Base-by-base conservation (phyloP, 257 asterid genomes). In the Agastache rugosa region DNA sequence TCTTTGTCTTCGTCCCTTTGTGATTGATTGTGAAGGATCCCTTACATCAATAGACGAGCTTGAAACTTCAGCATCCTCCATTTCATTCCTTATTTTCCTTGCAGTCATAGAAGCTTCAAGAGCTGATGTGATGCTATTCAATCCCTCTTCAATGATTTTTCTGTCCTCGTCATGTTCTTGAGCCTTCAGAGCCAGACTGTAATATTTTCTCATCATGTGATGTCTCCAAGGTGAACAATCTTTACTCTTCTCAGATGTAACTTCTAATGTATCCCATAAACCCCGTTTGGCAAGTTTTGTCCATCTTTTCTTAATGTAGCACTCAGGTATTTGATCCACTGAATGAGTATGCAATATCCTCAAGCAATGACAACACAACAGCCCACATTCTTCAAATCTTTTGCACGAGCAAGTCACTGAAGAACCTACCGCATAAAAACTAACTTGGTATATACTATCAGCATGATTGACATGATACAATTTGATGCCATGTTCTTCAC, bases 271-370 rank as follows among this genome's bases (percentile, higher is more conserved):
- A 58, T 58, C 64, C 64, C 64, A 58, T 15, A 58, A 23, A 14
- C 15, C 41, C 29, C 25, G 63, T 19, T 54, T 54, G 31, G 31
- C 61, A 19, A 54, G 11, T 22, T 19, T 54, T 10, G 29, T 22
- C 29, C 61, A 54, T 54, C 61, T 54, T 10, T 25, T 54, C 61
- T 54, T 54, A 22, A 54, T 54, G 15, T 54, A 54, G 61, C 31
- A 54, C 4, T 8, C 31, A 2, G 61, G 61, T 8, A 54, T 54
- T 54, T 54, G 61, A 20, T 25, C 29, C 11, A 54, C 23, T 2
- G 29, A 54, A 54, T 54, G 61, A 22, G 9, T 25, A 54, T 54
- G 61, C 31, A 54, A 19, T 17, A 54, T 54, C 22, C 61, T 54
- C 31, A 19, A 54, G 31, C 61, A 54, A 54, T 54, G 31, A 11